A percentile compares a stretch with the other conserved stretches of the same genome.
phyloP scores from a whole-genome alignment of 441 rosid species.

The Populus trichocarpa region DNA sequence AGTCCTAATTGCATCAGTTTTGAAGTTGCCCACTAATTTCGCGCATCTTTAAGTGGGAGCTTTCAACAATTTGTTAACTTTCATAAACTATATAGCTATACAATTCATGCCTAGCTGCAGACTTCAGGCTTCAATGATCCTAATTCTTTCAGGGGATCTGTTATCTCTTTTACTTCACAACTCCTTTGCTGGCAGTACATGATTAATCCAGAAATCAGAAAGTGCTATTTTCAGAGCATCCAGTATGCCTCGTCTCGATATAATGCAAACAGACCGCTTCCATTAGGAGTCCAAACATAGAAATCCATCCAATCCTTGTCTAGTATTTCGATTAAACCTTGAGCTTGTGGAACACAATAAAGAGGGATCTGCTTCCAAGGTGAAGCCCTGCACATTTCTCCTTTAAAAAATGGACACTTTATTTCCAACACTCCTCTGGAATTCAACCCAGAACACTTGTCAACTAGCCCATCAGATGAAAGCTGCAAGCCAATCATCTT shows the following conservation, averaged over 20 bases:
- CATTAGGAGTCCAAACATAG: constrained; percentile 55
- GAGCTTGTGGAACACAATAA: constrained; percentile 44
- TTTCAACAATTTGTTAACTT: constrained; percentile 36
- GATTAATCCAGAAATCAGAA: constrained; percentile 62
- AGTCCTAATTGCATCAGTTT: constrained; percentile 1
- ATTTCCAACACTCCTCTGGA: constrained; percentile 53
- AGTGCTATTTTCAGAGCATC: constrained; percentile 38
- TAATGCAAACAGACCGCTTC: constrained; percentile 54
- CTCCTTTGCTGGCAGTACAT: constrained; percentile 60
- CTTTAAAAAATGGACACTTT: constrained; percentile 50
- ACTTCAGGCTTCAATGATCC: constrained; percentile 31
- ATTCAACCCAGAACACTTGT: constrained; percentile 29
- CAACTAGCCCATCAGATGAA: constrained; percentile 64
- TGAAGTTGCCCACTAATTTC: constrained; percentile 32
- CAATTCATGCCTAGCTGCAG: constrained; percentile 33
- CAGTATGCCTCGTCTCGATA: constrained; percentile 47
- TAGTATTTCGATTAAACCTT: constrained; percentile 57
- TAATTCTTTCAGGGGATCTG: constrained; percentile 36
- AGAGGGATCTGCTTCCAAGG: constrained; percentile 58
- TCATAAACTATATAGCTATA: constrained; percentile 35
- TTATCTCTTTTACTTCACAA: constrained; percentile 21
- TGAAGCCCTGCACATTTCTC: constrained; percentile 19
- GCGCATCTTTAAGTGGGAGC: constrained; percentile 26
- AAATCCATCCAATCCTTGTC: constrained; percentile 28
- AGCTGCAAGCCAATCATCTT: constrained; percentile 61